Base-by-base conservation (phyloP, 2,329 filamentous ascomycete genomes). In the Orbilia ellipsospora region DNA sequence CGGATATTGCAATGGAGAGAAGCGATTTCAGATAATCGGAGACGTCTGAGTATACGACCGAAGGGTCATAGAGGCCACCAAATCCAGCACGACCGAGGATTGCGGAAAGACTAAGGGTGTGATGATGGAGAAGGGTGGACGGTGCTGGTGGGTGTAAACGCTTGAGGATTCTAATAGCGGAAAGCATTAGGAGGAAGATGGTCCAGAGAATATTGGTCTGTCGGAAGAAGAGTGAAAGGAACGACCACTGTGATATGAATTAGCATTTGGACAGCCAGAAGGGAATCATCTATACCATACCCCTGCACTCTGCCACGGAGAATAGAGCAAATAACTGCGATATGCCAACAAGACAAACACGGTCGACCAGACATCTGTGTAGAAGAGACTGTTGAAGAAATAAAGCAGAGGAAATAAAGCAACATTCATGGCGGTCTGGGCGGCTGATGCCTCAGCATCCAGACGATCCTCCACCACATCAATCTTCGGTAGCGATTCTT, bases 151-250 rank as follows among this genome's bases (percentile, higher is more conserved):
- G 72, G 23, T 67, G 67, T 16, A 77, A 67, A 13, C 72, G 67
- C 23, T 76, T 76, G 57, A 72, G 60, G 15, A 77, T 66, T 44
- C 73, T 61, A 26, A 73, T 62, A 7, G 68, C 51, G 13, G 62
- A 65, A 7, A 77, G 52, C 1, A 90, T 90, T 79, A 93, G 88
- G 80, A 92, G 93, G 0, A 94, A 85, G 0, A 92, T 90, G 0
- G 94, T 90, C 95, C 95, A 99, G 81, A 99, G 97, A 67, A 98
- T 91, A 80, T 99, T 99, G 0, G 95, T 99, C 82, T 99, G 95
- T 23, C 95, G 87, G 85, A 97, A 95, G 1, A 87, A 83, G 18
- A 99, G 85, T 0, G 92, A 86, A 0, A 87, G 77, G 0, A 92
- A 77, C 0, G 93, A 93, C 4, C 90, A 81, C 0, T 85, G 0